These are phyloP conservation scores for Scleroderma citrinum DNA, from an alignment of 768 basidiomycete species.

Conservation along the genomic window DNA sequence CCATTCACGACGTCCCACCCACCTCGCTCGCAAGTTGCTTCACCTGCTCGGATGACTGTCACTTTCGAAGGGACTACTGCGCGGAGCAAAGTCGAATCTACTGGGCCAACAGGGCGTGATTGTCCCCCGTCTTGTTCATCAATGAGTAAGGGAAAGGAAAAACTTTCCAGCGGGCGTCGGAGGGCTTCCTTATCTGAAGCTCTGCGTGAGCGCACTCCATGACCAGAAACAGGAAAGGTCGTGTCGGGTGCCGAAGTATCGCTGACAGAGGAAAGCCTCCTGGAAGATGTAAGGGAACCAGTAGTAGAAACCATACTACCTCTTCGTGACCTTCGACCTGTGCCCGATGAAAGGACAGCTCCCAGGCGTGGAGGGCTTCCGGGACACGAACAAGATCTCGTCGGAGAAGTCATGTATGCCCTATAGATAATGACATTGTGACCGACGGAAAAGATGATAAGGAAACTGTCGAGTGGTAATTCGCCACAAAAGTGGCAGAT, in stretches of 20 bases:
- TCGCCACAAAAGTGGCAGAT: constrained; percentile 71
- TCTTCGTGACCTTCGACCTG: constrained; percentile 57
- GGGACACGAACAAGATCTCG: constrained; percentile 64
- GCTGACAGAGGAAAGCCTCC: constrained; percentile 41
- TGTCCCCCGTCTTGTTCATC: constrained; percentile 24
- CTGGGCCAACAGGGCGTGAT: constrained; percentile 26
- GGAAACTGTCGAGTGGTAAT: constrained; percentile 57
- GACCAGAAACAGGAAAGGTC: constrained; percentile 74
- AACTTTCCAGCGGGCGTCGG: constrained; percentile 43
- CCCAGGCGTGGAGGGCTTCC: constrained; percentile 40
- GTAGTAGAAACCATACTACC: constrained; percentile 44
- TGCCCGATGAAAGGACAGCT: constrained; percentile 37
- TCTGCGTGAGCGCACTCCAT: constrained; percentile 71
- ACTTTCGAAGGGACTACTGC: constrained; percentile 40
- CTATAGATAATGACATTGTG: constrained; percentile 62
- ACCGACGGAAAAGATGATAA: constrained; percentile 60
- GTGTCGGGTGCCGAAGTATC: constrained; percentile 36
- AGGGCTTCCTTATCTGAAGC: constrained; percentile 61
- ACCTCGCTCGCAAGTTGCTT: constrained; percentile 67
- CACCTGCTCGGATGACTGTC: constrained; percentile 46
- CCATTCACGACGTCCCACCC: constrained; percentile 63
- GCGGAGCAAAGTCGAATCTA: constrained; percentile 27
- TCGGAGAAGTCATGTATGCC: constrained; percentile 49
- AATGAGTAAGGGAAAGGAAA: constrained; percentile 34
- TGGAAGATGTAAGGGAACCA: constrained; percentile 39